Conservation (phyloP, 2,329 filamentous ascomycete species). For the Elsinoe australis region DNA sequence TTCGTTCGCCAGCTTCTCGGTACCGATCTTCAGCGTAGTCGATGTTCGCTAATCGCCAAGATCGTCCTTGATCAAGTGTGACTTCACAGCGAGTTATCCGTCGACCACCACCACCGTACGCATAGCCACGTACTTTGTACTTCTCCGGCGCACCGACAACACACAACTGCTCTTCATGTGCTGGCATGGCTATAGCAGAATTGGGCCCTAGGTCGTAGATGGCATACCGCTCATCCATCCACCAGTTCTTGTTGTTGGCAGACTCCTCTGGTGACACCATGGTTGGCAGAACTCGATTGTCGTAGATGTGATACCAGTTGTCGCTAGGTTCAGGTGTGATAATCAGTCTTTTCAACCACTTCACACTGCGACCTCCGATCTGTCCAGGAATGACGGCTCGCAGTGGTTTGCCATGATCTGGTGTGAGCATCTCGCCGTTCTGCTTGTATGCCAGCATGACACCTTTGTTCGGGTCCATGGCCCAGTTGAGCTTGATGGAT, state of each 20-base stretch:
- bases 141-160: conserved; percentile 39
- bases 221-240: conserved; percentile 83
- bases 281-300: conserved; percentile 83
- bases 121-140: conserved; percentile 71
- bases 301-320: conserved; percentile 94
- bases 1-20: conserved; percentile 54
- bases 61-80: conserved; percentile 72
- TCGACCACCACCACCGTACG: conserved; percentile 80
- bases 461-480: conserved; percentile 70
- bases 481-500: conserved; percentile 81
- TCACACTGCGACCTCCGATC: conserved; percentile 86
- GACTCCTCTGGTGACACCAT: conserved; percentile 77
- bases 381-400: conserved; percentile 80
- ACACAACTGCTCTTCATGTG: conserved; percentile 62
- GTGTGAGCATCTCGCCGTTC: conserved; percentile 74
- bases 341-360: conserved; percentile 79
- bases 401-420: conserved; percentile 80
- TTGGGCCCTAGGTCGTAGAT: conserved; percentile 91
- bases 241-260: conserved; percentile 64
- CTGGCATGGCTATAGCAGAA: conserved; percentile 70
- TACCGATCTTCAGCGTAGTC: conserved; percentile 82
- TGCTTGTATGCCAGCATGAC: conserved; percentile 85
- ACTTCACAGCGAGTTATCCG: conserved; percentile 75
- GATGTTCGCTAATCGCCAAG: conserved; percentile 70
- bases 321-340: conserved; percentile 72